Evolutionary conservation across 257 asterid genomes (phyloP).

Genomic region (Eucommia ulmoides): DNA sequence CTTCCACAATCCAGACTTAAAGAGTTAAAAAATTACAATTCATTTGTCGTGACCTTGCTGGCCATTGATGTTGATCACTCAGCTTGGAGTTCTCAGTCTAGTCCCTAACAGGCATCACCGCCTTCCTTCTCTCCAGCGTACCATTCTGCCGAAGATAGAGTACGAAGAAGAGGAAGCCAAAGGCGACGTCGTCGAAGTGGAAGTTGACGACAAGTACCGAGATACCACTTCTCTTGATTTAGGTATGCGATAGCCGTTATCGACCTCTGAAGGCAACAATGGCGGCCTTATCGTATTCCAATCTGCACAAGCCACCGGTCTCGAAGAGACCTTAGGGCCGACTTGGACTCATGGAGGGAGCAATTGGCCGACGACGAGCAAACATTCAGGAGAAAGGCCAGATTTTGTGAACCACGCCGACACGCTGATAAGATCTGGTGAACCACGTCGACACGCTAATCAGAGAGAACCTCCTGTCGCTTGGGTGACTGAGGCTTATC

Average conservation of each 20-base stretch:
- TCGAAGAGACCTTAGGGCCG: slow-evolving; percentile 35
- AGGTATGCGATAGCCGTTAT: slow-evolving; percentile 46
- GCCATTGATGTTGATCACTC: slow-evolving; percentile 74
- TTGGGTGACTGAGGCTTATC: too few relatives aligned
- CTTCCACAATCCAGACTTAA: slow-evolving; percentile 35
- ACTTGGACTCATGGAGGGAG: slow-evolving; percentile 33
- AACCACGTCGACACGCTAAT: too few relatives aligned
- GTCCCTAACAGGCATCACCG: slow-evolving; percentile 45
- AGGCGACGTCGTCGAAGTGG: slow-evolving; percentile 37
- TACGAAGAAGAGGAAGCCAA: slow-evolving; percentile 26
- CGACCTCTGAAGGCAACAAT: slow-evolving; percentile 50
- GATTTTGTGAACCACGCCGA: too few relatives aligned
- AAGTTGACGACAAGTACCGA: slow-evolving; percentile 48
- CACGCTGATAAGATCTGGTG: too few relatives aligned
- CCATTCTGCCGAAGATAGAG: slow-evolving; percentile 27
- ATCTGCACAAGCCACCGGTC: slow-evolving; percentile 5
- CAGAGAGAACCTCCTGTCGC: too few relatives aligned
- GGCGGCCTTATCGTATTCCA: slow-evolving; percentile 45
- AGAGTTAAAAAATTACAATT: slow-evolving; percentile 36
- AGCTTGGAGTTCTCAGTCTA: slow-evolving; percentile 43
- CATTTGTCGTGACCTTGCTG: slow-evolving; percentile 55
- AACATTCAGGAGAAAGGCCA: too few relatives aligned
- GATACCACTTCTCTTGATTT: slow-evolving; percentile 49
- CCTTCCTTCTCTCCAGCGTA: slow-evolving; percentile 67
- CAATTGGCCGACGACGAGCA: too few relatives aligned